phyloP scores from a whole-genome alignment of 1,284 basidiomycete species.

The Sporisorium reilianum region DNA sequence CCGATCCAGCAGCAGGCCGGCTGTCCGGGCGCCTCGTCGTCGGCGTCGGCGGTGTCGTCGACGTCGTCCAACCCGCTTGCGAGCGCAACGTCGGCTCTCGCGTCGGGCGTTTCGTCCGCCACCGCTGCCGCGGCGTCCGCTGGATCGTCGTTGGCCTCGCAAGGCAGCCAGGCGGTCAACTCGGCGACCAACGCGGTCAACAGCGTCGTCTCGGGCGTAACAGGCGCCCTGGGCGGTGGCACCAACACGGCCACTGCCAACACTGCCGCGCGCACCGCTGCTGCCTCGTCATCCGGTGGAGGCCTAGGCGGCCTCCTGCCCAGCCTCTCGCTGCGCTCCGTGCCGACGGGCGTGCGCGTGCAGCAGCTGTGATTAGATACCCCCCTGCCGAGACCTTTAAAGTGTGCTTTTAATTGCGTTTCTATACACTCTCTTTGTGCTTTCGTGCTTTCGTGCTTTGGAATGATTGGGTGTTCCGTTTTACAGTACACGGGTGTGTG shows the following conservation, averaged over 20 bases:
- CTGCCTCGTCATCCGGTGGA: not conserved
- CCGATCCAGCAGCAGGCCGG: slow-evolving; percentile 16
- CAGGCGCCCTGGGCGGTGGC: not conserved
- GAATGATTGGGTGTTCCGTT: no score
- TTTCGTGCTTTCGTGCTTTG: no score
- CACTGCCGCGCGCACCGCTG: not conserved
- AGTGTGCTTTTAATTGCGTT: no score
- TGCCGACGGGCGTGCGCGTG: not conserved
- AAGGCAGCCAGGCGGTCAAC: not conserved
- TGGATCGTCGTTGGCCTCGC: slow-evolving; percentile 2
- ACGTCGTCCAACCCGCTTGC: slow-evolving; percentile 13
- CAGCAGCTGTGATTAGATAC: slow-evolving; percentile 1
- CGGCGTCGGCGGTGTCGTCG: slow-evolving; percentile 7
- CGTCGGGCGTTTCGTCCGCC: slow-evolving; percentile 2
- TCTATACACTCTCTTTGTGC: no score
- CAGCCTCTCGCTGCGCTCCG: not conserved
- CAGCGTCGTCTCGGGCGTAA: not conserved
- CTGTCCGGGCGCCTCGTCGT: slow-evolving; percentile 29
- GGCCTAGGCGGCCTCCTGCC: not conserved
- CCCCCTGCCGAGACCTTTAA: no score
- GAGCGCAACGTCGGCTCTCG: slow-evolving; percentile 5
- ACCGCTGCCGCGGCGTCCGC: not conserved
- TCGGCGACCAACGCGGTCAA: not conserved
- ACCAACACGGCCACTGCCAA: not conserved
- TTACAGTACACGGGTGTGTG: no score